Evolutionary conservation across 345 rosid genomes (phyloP).

Genomic region (Moringa oleifera): DNA sequence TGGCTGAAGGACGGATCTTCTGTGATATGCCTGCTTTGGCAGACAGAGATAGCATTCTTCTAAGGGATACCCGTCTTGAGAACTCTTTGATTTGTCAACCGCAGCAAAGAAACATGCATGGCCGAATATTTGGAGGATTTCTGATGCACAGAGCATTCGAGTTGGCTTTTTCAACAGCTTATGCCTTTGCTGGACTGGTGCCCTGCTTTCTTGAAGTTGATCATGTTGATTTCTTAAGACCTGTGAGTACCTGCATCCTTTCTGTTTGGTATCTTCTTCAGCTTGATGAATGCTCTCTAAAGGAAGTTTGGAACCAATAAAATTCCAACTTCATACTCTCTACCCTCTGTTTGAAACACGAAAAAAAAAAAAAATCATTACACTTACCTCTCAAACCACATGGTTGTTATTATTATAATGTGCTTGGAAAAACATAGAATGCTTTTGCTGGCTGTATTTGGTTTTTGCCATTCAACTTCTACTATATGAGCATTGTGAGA

Average conservation of each 20-base stretch:
- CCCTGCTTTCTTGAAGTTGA: slow-evolving; percentile 84
- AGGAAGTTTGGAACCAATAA: neutral
- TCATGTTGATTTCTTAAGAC: slow-evolving; percentile 82
- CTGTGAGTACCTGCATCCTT: slow-evolving; percentile 43
- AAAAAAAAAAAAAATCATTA: neutral
- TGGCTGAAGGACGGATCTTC: slow-evolving; percentile 75
- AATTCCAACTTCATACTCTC: neutral
- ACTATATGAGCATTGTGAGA: neutral
- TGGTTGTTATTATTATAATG: too few species aligned
- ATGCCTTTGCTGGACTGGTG: slow-evolving; percentile 74
- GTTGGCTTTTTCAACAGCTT: slow-evolving; percentile 82
- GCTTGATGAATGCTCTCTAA: neutral
- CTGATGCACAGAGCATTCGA: slow-evolving; percentile 83
- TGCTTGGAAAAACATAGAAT: neutral
- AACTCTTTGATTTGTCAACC: slow-evolving; percentile 77
- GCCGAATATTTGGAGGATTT: slow-evolving; percentile 76
- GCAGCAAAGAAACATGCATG: slow-evolving; percentile 82
- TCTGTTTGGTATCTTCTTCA: neutral
- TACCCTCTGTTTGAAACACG: neutral
- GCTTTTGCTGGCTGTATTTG: neutral
- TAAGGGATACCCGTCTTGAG: slow-evolving; percentile 61
- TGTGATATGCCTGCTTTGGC: slow-evolving; percentile 85
- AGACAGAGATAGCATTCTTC: slow-evolving; percentile 77
- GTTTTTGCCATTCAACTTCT: neutral
- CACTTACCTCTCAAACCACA: neutral